A percentile compares a stretch with the other conserved stretches of the same genome.
phyloP scores from a whole-genome alignment of 2,329 filamentous ascomycete species.

The Fusarium mangiferae region DNA sequence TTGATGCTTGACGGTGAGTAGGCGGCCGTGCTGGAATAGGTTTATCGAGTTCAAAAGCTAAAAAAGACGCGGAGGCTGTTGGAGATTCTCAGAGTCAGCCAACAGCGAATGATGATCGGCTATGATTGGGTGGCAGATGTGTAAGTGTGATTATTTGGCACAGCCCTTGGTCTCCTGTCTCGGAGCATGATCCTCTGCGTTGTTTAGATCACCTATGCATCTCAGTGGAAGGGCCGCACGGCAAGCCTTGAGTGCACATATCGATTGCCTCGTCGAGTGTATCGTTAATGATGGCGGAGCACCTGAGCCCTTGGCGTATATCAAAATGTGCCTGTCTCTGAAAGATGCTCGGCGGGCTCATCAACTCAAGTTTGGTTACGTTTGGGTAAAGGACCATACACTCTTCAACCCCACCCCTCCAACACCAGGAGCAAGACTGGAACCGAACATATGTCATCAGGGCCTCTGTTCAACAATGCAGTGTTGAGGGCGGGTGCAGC shows the following conservation, averaged over 20 bases:
- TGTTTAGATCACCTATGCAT: slow-evolving; percentile 31
- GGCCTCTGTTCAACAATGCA: slow-evolving; percentile 7
- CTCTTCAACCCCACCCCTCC: slow-evolving; percentile 36
- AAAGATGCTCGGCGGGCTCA: slow-evolving; percentile 18
- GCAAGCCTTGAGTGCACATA: slow-evolving; percentile 12
- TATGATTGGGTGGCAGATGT: slow-evolving; percentile 26
- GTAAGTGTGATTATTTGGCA: slow-evolving; percentile 35
- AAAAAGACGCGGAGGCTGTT: slow-evolving; percentile 19
- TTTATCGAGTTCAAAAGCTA: slow-evolving; percentile 19
- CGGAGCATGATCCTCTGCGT: slow-evolving; percentile 27
- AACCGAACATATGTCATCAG: slow-evolving; percentile 26
- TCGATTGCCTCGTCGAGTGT: slow-evolving; percentile 10
- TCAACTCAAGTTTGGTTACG: slow-evolving; percentile 5
- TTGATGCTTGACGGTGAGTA: slow-evolving; percentile 27
- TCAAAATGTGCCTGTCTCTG: slow-evolving; percentile 13
- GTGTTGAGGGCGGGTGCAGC: slow-evolving; percentile 27
- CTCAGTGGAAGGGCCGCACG: slow-evolving; percentile 24
- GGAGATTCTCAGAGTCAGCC: slow-evolving; percentile 20
- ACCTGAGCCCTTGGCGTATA: slow-evolving; percentile 30
- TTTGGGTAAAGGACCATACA: slow-evolving; percentile 17
- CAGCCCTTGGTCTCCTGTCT: slow-evolving; percentile 32
- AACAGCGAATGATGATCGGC: not conserved
- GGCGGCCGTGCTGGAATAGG: slow-evolving; percentile 24
- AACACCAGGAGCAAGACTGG: slow-evolving; percentile 17
- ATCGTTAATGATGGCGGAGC: slow-evolving; percentile 34